Conservation (phyloP, 2,329 filamentous ascomycete genomes). For the Penicillium sp. region DNA sequence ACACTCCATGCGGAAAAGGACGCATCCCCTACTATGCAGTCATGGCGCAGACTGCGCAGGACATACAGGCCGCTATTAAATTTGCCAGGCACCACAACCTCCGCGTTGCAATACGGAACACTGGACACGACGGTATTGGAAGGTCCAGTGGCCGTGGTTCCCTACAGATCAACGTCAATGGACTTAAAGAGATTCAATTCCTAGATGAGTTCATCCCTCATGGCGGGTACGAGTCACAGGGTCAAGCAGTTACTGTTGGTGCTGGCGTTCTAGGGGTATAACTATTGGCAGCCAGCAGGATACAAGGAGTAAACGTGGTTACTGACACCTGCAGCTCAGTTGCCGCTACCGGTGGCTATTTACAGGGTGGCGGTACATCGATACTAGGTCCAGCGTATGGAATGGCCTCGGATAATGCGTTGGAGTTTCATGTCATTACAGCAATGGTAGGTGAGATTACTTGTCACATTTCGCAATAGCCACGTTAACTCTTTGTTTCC, state of each 20-base stretch:
- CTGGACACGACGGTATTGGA: not conserved
- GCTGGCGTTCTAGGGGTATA: not conserved
- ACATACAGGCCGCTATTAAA: not conserved
- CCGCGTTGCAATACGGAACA: not conserved
- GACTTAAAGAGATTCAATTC: not conserved
- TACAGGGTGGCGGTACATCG: not conserved
- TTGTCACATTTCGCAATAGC: not conserved
- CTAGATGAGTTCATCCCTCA: not conserved
- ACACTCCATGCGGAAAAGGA: not conserved
- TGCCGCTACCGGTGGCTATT: not conserved
- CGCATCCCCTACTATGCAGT: not conserved
- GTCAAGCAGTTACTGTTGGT: not conserved
- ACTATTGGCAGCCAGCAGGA: not conserved
- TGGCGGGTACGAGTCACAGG: not conserved
- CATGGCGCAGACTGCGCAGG: not conserved
- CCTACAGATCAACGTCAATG: not conserved
- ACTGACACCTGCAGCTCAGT: not conserved
- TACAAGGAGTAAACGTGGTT: not conserved
- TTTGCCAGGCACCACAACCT: not conserved
- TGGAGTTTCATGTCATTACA: not conserved
- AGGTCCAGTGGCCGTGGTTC: not conserved
- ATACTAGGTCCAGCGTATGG: not conserved
- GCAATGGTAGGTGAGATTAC: not conserved
- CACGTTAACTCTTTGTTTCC: not conserved
- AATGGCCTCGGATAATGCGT: conserved; percentile 1